phyloP scores from a whole-genome alignment of 805 yeast genomes.

The Myxozyma melibiosi region DNA sequence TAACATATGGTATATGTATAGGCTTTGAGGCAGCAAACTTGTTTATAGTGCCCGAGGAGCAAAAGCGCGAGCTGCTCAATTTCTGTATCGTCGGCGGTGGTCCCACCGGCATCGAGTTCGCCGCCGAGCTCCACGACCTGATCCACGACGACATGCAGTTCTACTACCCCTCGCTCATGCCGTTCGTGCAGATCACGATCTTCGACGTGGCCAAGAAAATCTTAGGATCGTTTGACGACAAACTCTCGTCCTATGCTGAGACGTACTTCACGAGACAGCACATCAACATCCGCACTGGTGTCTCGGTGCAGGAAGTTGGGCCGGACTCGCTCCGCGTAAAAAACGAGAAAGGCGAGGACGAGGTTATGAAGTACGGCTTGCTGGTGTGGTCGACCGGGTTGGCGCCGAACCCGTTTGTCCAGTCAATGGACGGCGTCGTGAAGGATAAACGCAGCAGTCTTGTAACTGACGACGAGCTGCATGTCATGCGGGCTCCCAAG shows the following conservation, averaged over 20 bases:
- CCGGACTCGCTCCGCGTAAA: slow-evolving; percentile 60
- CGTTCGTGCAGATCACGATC: slow-evolving; percentile 69
- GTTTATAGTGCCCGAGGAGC: slow-evolving; percentile 64
- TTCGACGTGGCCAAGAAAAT: slow-evolving; percentile 69
- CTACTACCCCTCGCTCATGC: slow-evolving; percentile 59
- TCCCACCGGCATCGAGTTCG: slow-evolving; percentile 73
- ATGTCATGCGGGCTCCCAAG: slow-evolving; percentile 53
- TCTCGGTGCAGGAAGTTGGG: slow-evolving; percentile 60
- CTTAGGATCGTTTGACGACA: slow-evolving; percentile 66
- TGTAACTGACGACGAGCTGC: slow-evolving; percentile 67
- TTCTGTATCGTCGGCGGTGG: slow-evolving; percentile 77
- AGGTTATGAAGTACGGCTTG: slow-evolving; percentile 56
- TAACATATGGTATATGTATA: slow-evolving; percentile 8
- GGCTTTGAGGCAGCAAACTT: slow-evolving; percentile 63
- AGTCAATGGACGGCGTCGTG: slow-evolving; percentile 52
- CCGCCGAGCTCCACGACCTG: slow-evolving; percentile 68
- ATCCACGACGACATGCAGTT: slow-evolving; percentile 63
- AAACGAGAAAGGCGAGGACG: slow-evolving; percentile 51
- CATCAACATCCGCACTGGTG: slow-evolving; percentile 62
- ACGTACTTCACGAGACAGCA: slow-evolving; percentile 61
- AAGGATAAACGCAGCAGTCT: slow-evolving; percentile 54
- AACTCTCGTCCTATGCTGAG: slow-evolving; percentile 64
- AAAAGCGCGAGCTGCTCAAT: slow-evolving; percentile 59
- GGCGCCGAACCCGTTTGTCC: slow-evolving; percentile 63
- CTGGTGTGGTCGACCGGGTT: slow-evolving; percentile 80